Evolutionary conservation across 352 stramenopile species (phyloP).

Genomic region (Albugo candida): DNA sequence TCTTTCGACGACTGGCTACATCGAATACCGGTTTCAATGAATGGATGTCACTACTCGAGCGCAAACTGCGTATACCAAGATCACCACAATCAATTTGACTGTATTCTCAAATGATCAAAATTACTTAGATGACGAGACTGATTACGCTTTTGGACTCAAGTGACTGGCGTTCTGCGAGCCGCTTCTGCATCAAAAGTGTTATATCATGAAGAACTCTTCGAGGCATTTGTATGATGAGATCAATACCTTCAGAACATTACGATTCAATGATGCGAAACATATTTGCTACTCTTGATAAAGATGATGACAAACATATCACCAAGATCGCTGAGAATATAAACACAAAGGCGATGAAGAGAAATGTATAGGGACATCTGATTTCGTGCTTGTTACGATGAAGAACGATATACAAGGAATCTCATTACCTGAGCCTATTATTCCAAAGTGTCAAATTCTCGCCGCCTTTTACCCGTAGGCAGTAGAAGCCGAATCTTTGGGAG

Average conservation of each 20-base stretch:
- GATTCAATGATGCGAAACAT: slow-evolving; percentile 74
- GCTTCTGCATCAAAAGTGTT: slow-evolving; percentile 35
- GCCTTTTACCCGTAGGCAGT: slow-evolving; percentile 36
- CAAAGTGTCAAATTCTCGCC: slow-evolving; percentile 85
- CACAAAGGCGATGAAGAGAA: slow-evolving; percentile 60
- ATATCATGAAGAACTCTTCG: slow-evolving; percentile 32
- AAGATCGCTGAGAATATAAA: slow-evolving; percentile 75
- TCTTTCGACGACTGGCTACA: too few species aligned
- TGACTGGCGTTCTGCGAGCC: slow-evolving; percentile 16
- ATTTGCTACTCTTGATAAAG: slow-evolving; percentile 85
- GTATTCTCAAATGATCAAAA: slow-evolving; percentile 74
- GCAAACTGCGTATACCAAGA: too few species aligned
- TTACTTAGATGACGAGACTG: slow-evolving; percentile 82
- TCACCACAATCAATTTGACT: too few species aligned
- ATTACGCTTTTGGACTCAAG: slow-evolving; percentile 23
- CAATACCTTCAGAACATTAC: slow-evolving; percentile 5
- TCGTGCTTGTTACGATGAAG: slow-evolving; percentile 11
- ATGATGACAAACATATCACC: slow-evolving; percentile 80
- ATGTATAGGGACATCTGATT: slow-evolving; percentile 80
- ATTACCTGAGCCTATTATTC: slow-evolving; percentile 72
- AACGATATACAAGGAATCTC: slow-evolving; percentile 67
- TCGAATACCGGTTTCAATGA: too few species aligned
- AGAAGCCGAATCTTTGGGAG: slow-evolving; percentile 83
- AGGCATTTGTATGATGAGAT: slow-evolving; percentile 88
- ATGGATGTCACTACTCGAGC: too few species aligned